phyloP scores from a whole-genome alignment of 208 protist species.

The Trypanosoma brucei region DNA sequence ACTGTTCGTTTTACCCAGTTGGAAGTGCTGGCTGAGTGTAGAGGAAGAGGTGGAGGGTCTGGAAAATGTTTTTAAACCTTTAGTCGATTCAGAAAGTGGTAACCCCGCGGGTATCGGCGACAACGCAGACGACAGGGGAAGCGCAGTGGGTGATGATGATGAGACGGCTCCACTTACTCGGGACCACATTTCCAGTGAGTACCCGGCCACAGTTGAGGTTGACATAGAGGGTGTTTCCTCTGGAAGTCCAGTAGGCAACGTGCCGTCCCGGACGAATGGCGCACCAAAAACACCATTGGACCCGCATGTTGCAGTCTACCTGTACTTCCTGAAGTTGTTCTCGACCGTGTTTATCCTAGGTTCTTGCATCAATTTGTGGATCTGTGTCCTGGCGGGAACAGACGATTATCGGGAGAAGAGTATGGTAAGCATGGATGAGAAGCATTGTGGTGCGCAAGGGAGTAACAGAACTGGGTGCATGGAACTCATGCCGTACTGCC shows the following conservation, averaged over 20 bases:
- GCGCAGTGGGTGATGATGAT: too few relatives aligned
- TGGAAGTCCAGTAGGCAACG: background rate
- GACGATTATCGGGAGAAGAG: slow-evolving; percentile 43
- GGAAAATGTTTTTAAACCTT: slow-evolving; percentile 22
- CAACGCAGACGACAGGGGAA: background rate
- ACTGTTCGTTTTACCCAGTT: slow-evolving; percentile 43
- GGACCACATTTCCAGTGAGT: too few relatives aligned
- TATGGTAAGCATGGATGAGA: slow-evolving; percentile 43
- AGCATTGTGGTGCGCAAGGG: slow-evolving; percentile 36
- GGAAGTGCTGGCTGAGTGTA: slow-evolving; percentile 50
- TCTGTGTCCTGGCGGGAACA: slow-evolving; percentile 44
- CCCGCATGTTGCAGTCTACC: slow-evolving; percentile 75
- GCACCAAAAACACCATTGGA: slow-evolving; percentile 44
- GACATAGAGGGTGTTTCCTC: background rate
- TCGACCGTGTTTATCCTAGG: slow-evolving; percentile 57
- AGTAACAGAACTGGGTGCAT: slow-evolving; percentile 52
- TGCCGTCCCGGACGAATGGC: background rate
- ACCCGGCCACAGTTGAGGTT: background rate
- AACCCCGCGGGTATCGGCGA: slow-evolving; percentile 10
- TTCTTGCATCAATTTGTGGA: slow-evolving; percentile 58
- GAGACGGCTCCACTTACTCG: too few relatives aligned
- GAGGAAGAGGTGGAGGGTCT: slow-evolving; percentile 64
- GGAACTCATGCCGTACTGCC: slow-evolving; percentile 49
- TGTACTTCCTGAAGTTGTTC: slow-evolving; percentile 75
- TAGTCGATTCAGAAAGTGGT: background rate